Evolutionary conservation across 164 flowering plant species (phyloP).

Genomic region (Annona cherimola): DNA sequence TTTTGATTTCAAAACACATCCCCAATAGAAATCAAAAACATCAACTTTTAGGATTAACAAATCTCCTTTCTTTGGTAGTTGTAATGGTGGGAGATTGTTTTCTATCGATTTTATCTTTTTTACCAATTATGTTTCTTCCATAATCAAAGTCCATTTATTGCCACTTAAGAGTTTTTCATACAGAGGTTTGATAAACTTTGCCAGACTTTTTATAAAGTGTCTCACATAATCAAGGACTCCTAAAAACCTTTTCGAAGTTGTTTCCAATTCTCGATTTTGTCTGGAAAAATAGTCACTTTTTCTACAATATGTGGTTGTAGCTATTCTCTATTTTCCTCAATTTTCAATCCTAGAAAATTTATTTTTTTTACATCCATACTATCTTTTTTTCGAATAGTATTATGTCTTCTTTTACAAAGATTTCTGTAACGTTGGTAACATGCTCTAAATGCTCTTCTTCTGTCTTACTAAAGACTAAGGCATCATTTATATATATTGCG

Average conservation of each 20-base stretch:
- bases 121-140: background rate
- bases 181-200: background rate
- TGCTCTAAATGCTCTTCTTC: slow-evolving; percentile 5
- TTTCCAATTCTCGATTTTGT: no score
- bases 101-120: background rate
- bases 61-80: slow-evolving; percentile 2
- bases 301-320: slow-evolving; percentile 1
- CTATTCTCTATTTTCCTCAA: background rate
- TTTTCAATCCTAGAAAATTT: no score
- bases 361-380: no score
- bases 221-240: background rate
- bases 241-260: background rate
- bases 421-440: background rate
- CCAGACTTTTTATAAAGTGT: background rate
- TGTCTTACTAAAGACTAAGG: slow-evolving; percentile 5
- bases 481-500: slow-evolving; percentile 8
- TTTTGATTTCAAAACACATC: background rate
- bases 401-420: background rate
- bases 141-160: background rate
- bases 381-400: background rate
- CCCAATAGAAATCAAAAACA: slow-evolving; percentile 7
- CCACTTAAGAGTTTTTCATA: background rate
- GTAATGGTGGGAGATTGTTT: background rate
- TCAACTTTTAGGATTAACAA: slow-evolving; percentile 5
- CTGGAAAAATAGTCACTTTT: slow-evolving; percentile 4